These are phyloP conservation scores for Polygonum aviculare DNA, from an alignment of 148 eudicot genomes.

Conservation along the genomic window DNA sequence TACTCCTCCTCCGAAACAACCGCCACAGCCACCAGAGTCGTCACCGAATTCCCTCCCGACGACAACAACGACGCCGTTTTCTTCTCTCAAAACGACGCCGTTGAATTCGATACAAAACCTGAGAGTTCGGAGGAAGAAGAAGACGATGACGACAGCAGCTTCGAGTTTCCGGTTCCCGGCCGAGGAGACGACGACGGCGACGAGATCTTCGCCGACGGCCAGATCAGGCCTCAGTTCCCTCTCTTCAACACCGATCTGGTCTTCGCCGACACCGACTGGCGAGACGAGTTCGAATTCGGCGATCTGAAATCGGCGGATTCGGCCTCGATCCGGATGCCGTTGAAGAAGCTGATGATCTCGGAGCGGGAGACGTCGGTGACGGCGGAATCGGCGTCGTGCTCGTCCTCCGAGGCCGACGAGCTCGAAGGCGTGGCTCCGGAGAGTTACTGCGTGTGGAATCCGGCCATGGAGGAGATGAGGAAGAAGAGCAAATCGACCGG, in stretches of 20 bases:
- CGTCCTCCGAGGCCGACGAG: conserved; percentile 61
- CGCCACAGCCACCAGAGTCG: conserved; percentile 40
- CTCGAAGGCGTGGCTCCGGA: conserved; percentile 61
- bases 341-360: conserved; percentile 42
- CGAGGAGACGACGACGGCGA: conserved; percentile 21
- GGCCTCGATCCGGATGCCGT: conserved; percentile 23
- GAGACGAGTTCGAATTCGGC: background rate
- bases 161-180: conserved; percentile 30
- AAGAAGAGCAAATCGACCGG: conserved; percentile 64
- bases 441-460: conserved; percentile 76
- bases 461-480: conserved; percentile 27
- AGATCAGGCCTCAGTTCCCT: conserved; percentile 49
- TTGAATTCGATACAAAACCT: conserved; percentile 11
- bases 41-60: conserved; percentile 21
- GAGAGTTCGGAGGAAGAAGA: background rate
- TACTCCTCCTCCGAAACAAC: conserved; percentile 29
- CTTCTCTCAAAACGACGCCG: conserved; percentile 13
- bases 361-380: conserved; percentile 27
- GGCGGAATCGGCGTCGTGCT: conserved; percentile 27
- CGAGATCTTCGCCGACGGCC: conserved; percentile 34
- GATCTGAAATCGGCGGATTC: background rate
- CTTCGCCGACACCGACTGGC: conserved; percentile 10
- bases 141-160: conserved; percentile 23
- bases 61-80: conserved; percentile 18
- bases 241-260: conserved; percentile 41